Base-by-base conservation (phyloP, 2,329 filamentous ascomycete species). In the Penicillium sp. region DNA sequence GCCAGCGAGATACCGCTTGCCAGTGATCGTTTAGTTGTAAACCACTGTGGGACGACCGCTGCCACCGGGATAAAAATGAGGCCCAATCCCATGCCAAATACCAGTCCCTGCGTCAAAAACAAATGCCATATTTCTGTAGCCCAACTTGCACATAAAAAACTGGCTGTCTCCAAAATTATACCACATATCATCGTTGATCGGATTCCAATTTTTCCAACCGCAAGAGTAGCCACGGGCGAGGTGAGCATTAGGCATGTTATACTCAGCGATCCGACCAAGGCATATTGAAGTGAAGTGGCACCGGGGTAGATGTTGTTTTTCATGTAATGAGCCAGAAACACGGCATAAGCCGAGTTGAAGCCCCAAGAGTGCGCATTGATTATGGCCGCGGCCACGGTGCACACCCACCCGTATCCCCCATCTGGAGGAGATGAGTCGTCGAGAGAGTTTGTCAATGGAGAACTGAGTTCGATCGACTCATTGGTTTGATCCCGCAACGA, bases 291-390 rank as follows among this genome's bases (percentile, higher is more conserved):
- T 0, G 73, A 53, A 0, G 67, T 69, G 14, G 78, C 75, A 16
- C 67, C 67, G 0, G 73, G 69, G 53, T 78, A 80, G 8, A 69
- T 69, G 8, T 72, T 55, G 40, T 73, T 65, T 6, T 69, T 60
- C 14, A 81, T 69, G 59, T 79, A 82, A 55, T 80, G 74, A 6
- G 75, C 73, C 0, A 82, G 73, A 58, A 80, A 81, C 14, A 82
- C 75, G 40, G 78, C 78, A 59, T 79, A 82, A 14, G 72, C 72
- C 60, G 46, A 45, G 40, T 59, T 63, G 35, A 65, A 51, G 7
- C 63, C 60, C 63, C 63, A 65, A 0, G 57, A 49, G 33, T 65
- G 63, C 2, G 52, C 57, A 35, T 55, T 65, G 43, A 65, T 58
- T 2, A 54, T 25, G 1, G 48, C 43, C 4, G 52, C 57, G 2